These are phyloP conservation scores for Ambrosiella cleistominuta DNA, from an alignment of 2,329 filamentous ascomycete genomes.

Conservation along the genomic window DNA sequence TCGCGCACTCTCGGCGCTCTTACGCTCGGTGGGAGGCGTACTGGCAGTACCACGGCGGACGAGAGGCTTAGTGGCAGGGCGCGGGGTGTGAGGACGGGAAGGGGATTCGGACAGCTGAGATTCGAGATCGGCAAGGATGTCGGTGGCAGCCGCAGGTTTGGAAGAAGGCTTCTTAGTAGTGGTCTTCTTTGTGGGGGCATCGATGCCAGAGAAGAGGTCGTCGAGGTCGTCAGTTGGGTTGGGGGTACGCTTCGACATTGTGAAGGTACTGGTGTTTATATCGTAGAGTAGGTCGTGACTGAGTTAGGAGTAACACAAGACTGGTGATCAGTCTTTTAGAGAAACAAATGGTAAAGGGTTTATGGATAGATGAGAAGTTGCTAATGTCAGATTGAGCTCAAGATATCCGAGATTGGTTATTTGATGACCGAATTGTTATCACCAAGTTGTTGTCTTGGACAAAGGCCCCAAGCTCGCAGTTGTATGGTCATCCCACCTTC, in stretches of 20 bases:
- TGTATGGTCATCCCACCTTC: too few relatives aligned
- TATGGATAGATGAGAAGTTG: too few relatives aligned
- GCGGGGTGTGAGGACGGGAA: conserved; percentile 69
- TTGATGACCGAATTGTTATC: too few relatives aligned
- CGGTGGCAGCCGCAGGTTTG: conserved; percentile 40
- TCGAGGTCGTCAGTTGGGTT: conserved; percentile 42
- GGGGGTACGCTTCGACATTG: conserved; percentile 37
- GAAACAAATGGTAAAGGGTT: too few relatives aligned
- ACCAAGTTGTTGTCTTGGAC: too few relatives aligned
- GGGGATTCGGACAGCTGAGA: conserved; percentile 50
- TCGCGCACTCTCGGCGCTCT: conserved; percentile 60
- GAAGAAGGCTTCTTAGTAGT: conserved; percentile 33
- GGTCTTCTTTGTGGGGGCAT: conserved; percentile 21
- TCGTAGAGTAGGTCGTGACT: neutral
- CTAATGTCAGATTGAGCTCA: too few relatives aligned
- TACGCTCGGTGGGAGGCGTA: conserved; percentile 30
- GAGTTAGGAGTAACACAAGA: too few relatives aligned
- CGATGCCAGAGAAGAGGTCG: conserved; percentile 47
- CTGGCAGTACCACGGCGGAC: conserved; percentile 40
- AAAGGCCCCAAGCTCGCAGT: too few relatives aligned
- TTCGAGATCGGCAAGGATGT: conserved; percentile 77
- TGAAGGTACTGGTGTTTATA: neutral
- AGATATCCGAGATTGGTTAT: too few relatives aligned
- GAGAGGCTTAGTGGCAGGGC: conserved; percentile 37
- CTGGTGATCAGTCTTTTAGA: too few relatives aligned